Percentiles rank a stretch among this genome's conserved stretches.
These are phyloP conservation scores for Ceratocystis cubensis DNA, from an alignment of 2,329 filamentous ascomycete species.

Conservation along the genomic window DNA sequence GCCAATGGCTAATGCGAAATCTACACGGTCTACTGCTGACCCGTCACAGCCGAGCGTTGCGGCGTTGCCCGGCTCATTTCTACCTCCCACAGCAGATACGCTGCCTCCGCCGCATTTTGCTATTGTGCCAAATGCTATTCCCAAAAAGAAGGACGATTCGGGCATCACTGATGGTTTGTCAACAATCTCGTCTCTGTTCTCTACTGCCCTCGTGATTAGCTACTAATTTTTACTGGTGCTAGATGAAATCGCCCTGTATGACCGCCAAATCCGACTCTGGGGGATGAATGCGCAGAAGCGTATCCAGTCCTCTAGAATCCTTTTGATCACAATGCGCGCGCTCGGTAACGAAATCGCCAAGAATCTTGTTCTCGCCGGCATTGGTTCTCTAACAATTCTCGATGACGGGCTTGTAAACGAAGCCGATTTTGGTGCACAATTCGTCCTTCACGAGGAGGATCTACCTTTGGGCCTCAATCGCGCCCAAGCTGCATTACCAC, in stretches of 20 bases:
- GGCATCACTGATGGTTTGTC: constrained; percentile 13
- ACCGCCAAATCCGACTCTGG: constrained; percentile 95
- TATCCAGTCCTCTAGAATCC: constrained; percentile 77
- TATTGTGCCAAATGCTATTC: background rate
- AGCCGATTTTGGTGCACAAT: constrained; percentile 68
- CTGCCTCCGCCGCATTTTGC: background rate
- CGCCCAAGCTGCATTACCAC: constrained; percentile 64
- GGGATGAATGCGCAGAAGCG: constrained; percentile 89
- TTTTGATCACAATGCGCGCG: constrained; percentile 76
- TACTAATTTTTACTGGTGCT: background rate
- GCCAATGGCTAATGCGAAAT: background rate
- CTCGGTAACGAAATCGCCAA: constrained; percentile 93
- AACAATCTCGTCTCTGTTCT: background rate
- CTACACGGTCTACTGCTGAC: background rate
- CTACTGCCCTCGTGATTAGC: background rate
- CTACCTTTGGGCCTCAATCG: constrained; percentile 67
- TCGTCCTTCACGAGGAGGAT: constrained; percentile 60
- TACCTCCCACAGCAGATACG: background rate
- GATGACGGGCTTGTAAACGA: constrained; percentile 66
- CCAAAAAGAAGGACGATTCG: background rate
- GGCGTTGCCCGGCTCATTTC: background rate
- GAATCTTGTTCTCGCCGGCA: constrained; percentile 87
- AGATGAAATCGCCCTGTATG: constrained; percentile 96
- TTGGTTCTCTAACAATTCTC: constrained; percentile 78
- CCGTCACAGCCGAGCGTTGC: background rate